Evolutionary conservation across 2,329 filamentous ascomycete species (phyloP), one percentile per base, ranked within the genome.

Genomic region (Fusarium sp.): DNA sequence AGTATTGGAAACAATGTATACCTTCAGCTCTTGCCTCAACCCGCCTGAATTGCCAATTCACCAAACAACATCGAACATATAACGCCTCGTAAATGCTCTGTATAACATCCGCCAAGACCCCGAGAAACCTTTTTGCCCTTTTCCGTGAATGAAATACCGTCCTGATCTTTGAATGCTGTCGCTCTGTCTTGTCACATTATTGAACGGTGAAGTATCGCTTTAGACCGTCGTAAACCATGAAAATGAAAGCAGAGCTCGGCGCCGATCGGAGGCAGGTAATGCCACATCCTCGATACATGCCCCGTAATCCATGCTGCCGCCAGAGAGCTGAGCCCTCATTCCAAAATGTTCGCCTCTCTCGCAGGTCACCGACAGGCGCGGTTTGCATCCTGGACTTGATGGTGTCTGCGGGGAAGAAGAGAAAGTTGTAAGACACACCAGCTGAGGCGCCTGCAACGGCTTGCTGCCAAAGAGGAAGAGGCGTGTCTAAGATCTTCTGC

Each of bases 351-450:
- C 88, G 89, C 62, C 88, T 88, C 64, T 84, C 83, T 3, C 85
- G 85, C 24, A 85, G 83, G 10, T 86, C 85, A 35, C 88, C 89
- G 49, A 94, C 86, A 6, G 95, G 92, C 62, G 93, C 89, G 0
- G 96, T 99, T 84, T 99, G 96, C 92, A 99, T 98, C 56, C 96
- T 91, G 20, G 94, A 97, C 85, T 99, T 99, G 85, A 99, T 93
- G 1, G 96, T 99, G 81, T 99, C 96, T 58, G 96, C 96, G 0
- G 96, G 96, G 81, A 96, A 99, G 86, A 98, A 98, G 24, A 97
- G 85, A 80, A 98, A 98, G 81, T 99, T 99, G 85, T 99, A 99
- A 38, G 91, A 92, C 85, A 98, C 93, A 62, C 96, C 96, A 5
- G 96, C 96, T 9, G 92, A 90, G 4, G 96, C 96, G 46, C 96